Evolutionary conservation across 352 stramenopile species (phyloP), one percentile per base, ranked within the genome.

Genomic region (Paralagenidium karlingii): DNA sequence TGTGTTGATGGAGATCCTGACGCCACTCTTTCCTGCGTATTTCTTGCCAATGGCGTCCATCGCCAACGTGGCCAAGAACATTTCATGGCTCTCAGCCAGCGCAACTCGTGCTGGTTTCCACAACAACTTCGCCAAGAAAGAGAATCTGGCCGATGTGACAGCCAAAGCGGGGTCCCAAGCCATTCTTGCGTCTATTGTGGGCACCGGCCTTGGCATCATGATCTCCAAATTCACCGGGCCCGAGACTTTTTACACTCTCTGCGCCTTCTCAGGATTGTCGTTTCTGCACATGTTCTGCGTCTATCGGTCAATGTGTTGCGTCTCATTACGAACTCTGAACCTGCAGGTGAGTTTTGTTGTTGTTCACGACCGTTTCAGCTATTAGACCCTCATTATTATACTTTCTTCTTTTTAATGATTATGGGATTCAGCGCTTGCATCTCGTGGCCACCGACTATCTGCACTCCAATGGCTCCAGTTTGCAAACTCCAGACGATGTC

Each of bases 61-160:
- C 16, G 78, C 77, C 27, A 94, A 94, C 53, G 64, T 85, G 13
- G 89, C 87, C 26, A 98, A 98, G 63, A 98, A 98, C 61, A 81
- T 98, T 43, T 89, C 84, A 21, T 98, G 89, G 68, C 66, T 98
- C 22, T 90, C 89, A 24, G 88, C 89, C 0, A 94, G 75, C 58
- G 94, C 93, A 26, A 96, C 82, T 42, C 69, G 89, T 16, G 94
- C 94, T 3, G 81, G 81, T 6, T 91, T 98, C 43, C 92, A 98
- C 63, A 92, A 95, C 52, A 88, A 87, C 27, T 85, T 98, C 19
- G 68, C 84, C 15, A 58, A 73, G 21, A 51, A 53, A 29, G 74
- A 87, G 38, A 98, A 98, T 63, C 66, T 98, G 22, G 93, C 86
- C 5, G 94, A 98, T 63, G 70, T 98, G 18, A 98, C 94, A 10